Percentiles rank a stretch among this genome's conserved stretches.
phyloP scores from a whole-genome alignment of 371 early-diverging fungal species.

The Apophysomyces trapeziformis region DNA sequence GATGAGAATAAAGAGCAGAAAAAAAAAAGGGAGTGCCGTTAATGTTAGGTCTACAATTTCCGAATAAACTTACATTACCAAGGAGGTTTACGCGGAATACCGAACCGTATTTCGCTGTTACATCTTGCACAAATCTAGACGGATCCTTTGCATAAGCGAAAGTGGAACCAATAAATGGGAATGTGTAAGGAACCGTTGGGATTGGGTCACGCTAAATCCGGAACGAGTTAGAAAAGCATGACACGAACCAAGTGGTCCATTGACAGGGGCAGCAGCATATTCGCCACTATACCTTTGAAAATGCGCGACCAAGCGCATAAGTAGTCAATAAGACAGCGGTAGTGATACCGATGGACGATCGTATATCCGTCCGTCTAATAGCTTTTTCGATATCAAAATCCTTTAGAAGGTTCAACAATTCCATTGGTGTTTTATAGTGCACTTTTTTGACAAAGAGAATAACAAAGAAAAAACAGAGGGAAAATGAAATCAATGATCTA shows the following conservation, averaged over 20 bases:
- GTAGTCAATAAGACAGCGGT: not conserved
- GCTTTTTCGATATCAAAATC: not conserved
- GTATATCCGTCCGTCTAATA: not conserved
- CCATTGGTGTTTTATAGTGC: not conserved
- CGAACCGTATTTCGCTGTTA: slow-evolving; percentile 17
- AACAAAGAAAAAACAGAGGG: no score
- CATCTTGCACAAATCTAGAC: slow-evolving; percentile 14
- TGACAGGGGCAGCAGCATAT: no score
- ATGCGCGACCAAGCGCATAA: not conserved
- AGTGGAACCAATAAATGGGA: slow-evolving; percentile 24
- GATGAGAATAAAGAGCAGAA: not conserved
- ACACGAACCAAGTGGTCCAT: no score
- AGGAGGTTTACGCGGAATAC: slow-evolving; percentile 18
- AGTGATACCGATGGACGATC: not conserved
- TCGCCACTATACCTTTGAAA: not conserved
- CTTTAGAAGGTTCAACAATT: not conserved
- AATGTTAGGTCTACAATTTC: no score
- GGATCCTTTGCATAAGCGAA: slow-evolving; percentile 14
- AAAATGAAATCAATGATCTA: no score
- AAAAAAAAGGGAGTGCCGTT: no score
- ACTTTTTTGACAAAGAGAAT: no score
- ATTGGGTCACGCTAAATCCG: not conserved
- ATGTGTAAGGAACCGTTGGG: slow-evolving; percentile 22
- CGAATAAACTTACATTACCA: slow-evolving; percentile 14
- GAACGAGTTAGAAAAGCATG: no score